Percentiles rank a stretch among this genome's conserved stretches.
Conservation (phyloP, 2,329 filamentous ascomycete species). For the Dothideomycetidae sp. region DNA sequence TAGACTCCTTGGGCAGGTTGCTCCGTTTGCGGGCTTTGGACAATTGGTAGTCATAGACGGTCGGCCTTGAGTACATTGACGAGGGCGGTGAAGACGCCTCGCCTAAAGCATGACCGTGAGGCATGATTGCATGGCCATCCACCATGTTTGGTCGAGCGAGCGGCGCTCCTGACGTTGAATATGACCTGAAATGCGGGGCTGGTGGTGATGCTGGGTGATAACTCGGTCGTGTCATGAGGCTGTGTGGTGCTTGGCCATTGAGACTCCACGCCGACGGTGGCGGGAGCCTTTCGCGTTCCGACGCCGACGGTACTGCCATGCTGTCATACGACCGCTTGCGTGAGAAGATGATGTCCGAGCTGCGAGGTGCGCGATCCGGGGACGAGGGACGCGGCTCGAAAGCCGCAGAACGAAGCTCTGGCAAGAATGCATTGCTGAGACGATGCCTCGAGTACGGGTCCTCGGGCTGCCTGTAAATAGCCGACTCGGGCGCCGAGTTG, state of each 20-base stretch:
- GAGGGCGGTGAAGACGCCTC: background rate
- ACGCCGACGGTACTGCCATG: slow-evolving; percentile 1
- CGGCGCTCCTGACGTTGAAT: slow-evolving; percentile 5
- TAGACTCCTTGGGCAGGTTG: slow-evolving; percentile 26
- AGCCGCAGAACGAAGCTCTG: slow-evolving; percentile 1
- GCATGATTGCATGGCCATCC: background rate
- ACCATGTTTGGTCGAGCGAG: slow-evolving; percentile 1
- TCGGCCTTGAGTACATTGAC: slow-evolving; percentile 15
- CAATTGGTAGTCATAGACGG: slow-evolving; percentile 24
- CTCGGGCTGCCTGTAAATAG: slow-evolving; percentile 6
- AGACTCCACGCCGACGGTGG: background rate
- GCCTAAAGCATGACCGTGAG: background rate
- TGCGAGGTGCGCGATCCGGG: background rate
- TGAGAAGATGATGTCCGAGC: background rate
- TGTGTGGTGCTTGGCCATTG: background rate
- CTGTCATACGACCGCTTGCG: slow-evolving; percentile 7
- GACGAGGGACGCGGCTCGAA: slow-evolving; percentile 4
- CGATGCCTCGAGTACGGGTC: slow-evolving; percentile 7
- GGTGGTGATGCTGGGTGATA: slow-evolving; percentile 4
- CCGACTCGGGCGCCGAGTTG: background rate
- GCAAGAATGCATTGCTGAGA: slow-evolving; percentile 5
- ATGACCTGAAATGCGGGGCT: slow-evolving; percentile 3
- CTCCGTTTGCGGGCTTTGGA: slow-evolving; percentile 24
- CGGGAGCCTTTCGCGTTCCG: background rate
- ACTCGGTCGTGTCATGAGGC: background rate